These are phyloP conservation scores for Termitomyces sp. DNA, from an alignment of 768 basidiomycete species.

Conservation along the genomic window DNA sequence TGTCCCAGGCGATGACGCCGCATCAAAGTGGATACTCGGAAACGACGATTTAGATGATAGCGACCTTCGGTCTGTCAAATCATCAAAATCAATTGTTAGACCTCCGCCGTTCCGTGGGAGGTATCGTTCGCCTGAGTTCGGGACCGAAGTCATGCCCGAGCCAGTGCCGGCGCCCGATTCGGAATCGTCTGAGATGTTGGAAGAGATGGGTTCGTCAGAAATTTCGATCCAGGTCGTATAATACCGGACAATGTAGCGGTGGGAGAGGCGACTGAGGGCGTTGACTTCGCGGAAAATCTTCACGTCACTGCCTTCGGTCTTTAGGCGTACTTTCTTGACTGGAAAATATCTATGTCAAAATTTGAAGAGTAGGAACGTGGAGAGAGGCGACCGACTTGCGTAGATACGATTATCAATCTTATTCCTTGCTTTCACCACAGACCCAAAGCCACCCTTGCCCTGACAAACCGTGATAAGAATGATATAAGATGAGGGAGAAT, in stretches of 20 bases:
- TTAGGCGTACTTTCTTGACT: slow-evolving; percentile 89
- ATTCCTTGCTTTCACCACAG: slow-evolving; percentile 92
- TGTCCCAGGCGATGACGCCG: slow-evolving; percentile 34
- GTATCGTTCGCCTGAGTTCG: slow-evolving; percentile 26
- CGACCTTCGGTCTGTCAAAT: slow-evolving; percentile 54
- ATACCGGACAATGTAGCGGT: slow-evolving; percentile 89
- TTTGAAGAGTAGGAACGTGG: not conserved
- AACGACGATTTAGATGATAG: slow-evolving; percentile 51
- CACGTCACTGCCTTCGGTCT: slow-evolving; percentile 70
- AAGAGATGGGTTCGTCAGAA: slow-evolving; percentile 28
- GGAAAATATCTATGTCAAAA: not conserved
- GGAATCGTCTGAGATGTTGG: slow-evolving; percentile 51
- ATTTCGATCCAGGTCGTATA: slow-evolving; percentile 89
- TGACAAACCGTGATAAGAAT: slow-evolving; percentile 19
- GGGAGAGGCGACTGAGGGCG: slow-evolving; percentile 79
- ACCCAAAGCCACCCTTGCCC: slow-evolving; percentile 89
- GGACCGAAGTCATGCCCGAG: slow-evolving; percentile 53
- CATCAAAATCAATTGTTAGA: slow-evolving; percentile 59
- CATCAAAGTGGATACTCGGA: slow-evolving; percentile 80
- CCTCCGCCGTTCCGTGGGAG: slow-evolving; percentile 45
- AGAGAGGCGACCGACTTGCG: slow-evolving; percentile 47
- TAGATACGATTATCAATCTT: slow-evolving; percentile 83
- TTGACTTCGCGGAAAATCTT: slow-evolving; percentile 92
- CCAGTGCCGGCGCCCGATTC: slow-evolving; percentile 13
- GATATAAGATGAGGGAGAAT: not conserved